Conservation (phyloP, 345 rosid genomes). For the Euclidium syriacum region DNA sequence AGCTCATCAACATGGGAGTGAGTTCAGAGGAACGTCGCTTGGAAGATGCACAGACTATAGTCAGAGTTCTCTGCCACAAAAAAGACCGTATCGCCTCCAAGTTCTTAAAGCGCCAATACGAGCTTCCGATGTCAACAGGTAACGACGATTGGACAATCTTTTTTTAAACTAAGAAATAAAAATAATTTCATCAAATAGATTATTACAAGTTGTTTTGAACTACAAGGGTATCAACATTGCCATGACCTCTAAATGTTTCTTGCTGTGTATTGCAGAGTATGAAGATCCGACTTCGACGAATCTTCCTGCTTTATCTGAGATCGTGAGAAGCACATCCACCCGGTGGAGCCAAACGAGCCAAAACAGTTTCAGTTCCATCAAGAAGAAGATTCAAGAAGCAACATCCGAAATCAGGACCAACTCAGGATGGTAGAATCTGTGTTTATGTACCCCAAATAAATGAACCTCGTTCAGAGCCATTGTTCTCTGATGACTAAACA, state of each 20-base stretch:
- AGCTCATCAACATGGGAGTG: slow-evolving; percentile 56
- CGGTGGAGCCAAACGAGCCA: slow-evolving; percentile 58
- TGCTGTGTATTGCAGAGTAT: slow-evolving; percentile 53
- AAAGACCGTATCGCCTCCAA: slow-evolving; percentile 83
- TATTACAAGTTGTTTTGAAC: slow-evolving; percentile 20
- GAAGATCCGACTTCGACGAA: slow-evolving; percentile 39
- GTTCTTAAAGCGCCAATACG: slow-evolving; percentile 73
- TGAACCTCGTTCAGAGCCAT: background rate
- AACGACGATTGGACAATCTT: background rate
- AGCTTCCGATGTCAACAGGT: slow-evolving; percentile 98
- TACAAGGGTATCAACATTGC: slow-evolving; percentile 11
- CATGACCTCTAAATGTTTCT: background rate
- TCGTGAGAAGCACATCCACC: slow-evolving; percentile 66
- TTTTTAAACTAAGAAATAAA: background rate
- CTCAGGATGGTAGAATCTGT: slow-evolving; percentile 43
- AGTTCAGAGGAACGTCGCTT: slow-evolving; percentile 43
- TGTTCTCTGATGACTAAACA: background rate
- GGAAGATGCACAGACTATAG: slow-evolving; percentile 71
- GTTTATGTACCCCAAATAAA: background rate
- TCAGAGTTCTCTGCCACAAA: slow-evolving; percentile 94
- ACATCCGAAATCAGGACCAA: slow-evolving; percentile 65
- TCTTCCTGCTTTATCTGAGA: slow-evolving; percentile 55
- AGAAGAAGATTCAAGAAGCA: slow-evolving; percentile 76
- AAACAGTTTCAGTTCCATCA: slow-evolving; percentile 57
- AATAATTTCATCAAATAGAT: background rate